Percentiles rank a stretch among this genome's conserved stretches.
These are phyloP conservation scores for Neonectria coccinea DNA, from an alignment of 2,329 filamentous ascomycete species.

Conservation along the genomic window DNA sequence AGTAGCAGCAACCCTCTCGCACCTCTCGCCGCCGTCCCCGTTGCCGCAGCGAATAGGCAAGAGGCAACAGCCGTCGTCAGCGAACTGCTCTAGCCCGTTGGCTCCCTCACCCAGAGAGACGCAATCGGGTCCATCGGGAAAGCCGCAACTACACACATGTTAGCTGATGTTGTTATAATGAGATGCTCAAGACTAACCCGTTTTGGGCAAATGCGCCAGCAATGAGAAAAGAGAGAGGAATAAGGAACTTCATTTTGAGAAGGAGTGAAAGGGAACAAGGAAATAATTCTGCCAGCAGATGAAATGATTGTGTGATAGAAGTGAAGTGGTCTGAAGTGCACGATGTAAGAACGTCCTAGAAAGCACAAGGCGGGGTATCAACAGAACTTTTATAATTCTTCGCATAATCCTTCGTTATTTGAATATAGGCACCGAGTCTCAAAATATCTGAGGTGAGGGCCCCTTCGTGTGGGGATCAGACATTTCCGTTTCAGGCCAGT, in stretches of 20 bases:
- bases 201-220: background rate
- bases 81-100: slow-evolving; percentile 1
- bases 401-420: no score
- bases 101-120: background rate
- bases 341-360: no score
- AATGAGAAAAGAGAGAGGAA: background rate
- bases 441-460: no score
- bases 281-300: no score
- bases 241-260: background rate
- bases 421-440: no score
- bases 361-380: no score
- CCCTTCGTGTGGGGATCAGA: no score
- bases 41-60: background rate
- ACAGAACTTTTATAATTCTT: no score
- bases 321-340: no score
- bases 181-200: background rate
- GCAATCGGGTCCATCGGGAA: background rate
- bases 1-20: background rate
- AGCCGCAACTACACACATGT: background rate
- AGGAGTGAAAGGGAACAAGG: no score
- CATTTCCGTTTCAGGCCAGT: no score
- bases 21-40: background rate
- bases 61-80: background rate
- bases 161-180: background rate
- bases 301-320: no score